These are phyloP conservation scores for Pontederia paniculata DNA, from an alignment of 176 grass and related monocot species.

Conservation along the genomic window DNA sequence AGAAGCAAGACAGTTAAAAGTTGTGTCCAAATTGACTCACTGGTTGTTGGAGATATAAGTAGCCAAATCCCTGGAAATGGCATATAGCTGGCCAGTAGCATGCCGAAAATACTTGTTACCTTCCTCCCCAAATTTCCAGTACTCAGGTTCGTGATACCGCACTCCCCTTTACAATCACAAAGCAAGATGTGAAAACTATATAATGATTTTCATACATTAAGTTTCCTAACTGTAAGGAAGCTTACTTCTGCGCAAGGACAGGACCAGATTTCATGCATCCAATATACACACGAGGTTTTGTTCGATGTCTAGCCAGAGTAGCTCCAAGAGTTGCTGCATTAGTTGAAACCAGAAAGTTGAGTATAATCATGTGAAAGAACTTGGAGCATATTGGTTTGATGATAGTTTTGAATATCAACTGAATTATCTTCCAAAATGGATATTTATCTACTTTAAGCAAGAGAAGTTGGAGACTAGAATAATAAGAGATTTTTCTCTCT, in stretches of 20 bases:
- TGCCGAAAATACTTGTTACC: conserved; percentile 11
- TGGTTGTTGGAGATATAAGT: conserved; percentile 4
- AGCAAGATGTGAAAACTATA: neutral
- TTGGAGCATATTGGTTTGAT: neutral
- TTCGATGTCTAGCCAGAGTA: neutral
- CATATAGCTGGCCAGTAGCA: conserved; percentile 14
- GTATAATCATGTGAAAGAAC: neutral
- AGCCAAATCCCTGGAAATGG: conserved; percentile 13
- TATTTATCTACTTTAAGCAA: no score
- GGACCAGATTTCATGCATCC: conserved; percentile 19
- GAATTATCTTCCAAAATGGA: no score
- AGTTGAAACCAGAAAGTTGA: neutral
- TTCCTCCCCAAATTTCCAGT: conserved; percentile 13
- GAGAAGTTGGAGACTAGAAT: no score
- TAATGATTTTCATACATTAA: neutral
- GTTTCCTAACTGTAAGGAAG: neutral
- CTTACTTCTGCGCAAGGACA: conserved; percentile 14
- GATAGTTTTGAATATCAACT: no score
- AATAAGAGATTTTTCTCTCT: no score
- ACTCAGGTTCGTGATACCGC: conserved; percentile 12
- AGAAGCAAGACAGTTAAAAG: neutral
- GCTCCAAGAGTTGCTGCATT: neutral
- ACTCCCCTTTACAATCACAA: neutral
- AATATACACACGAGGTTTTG: conserved; percentile 5
- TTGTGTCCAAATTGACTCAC: neutral